Base-by-base conservation (phyloP, 1,284 basidiomycete genomes). In the Leccinum brunneo-olivaceum region DNA sequence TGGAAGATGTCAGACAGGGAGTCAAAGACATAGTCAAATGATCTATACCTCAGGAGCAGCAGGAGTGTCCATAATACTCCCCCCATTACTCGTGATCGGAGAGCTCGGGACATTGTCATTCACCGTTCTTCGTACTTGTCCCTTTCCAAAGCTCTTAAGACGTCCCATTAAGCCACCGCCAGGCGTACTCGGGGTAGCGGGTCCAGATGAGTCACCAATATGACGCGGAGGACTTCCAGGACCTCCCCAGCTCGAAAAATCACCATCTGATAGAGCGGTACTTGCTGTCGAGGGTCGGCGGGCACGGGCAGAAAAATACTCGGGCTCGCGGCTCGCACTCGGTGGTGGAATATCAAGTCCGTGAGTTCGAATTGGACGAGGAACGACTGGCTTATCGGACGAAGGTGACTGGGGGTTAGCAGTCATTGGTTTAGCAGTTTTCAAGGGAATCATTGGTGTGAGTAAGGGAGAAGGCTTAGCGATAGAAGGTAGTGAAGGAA, bases 71-170 rank as follows among this genome's bases (percentile, higher is more conserved):
- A 35, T 14, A 9, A 15, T 11, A 33, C 41, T 53, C 5, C 52
- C 54, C 25, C 39, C 29, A 38, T 36, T 50, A 35, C 11, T 50
- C 23, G 45, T 43, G 20, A 58, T 45, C 8, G 64, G 60, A 30
- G 64, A 64, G 30, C 50, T 62, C 15, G 56, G 59, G 25, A 45
- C 19, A 24, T 30, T 28, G 30, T 64, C 62, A 11, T 48, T 55
- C 2, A 45, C 39, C 2, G 57, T 46, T 36, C 70, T 66, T 48
- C 60, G 57, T 37, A 44, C 40, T 14, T 58, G 38, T 28, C 41
- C 59, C 57, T 79, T 82, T 7, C 85, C 87, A 47, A 91, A 78
- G 47, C 68, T 82, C 64, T 83, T 89, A 50, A 93, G 65, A 45
- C 82, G 74, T 3, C 88, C 85, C 77, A 91, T 91, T 38, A 90